These are phyloP conservation scores for Scalesia atractyloides DNA, from an alignment of 129 eudicot species.

Conservation along the genomic window DNA sequence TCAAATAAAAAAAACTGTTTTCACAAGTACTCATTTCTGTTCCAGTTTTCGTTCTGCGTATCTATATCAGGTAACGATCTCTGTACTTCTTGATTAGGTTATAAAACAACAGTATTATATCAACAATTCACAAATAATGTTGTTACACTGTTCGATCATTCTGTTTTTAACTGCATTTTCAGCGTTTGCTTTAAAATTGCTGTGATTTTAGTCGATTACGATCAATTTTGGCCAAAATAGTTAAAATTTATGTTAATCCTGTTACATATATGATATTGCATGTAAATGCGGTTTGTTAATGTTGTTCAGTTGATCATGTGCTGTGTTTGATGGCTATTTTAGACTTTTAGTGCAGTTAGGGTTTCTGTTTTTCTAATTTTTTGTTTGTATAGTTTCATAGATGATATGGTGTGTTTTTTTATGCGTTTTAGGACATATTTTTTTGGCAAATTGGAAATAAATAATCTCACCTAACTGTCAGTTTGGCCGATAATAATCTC, in stretches of 20 bases:
- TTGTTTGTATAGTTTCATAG: not conserved
- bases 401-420: not conserved
- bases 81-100: conserved; percentile 4
- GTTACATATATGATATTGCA: not conserved
- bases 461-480: too few relatives aligned
- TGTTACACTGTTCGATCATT: conserved; percentile 20
- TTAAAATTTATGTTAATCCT: not conserved
- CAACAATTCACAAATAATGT: not conserved
- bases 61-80: conserved; percentile 20
- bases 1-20: not conserved
- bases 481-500: too few relatives aligned
- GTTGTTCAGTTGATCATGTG: conserved; percentile 7
- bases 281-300: conserved; percentile 6
- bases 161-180: conserved; percentile 14
- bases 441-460: too few relatives aligned
- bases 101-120: conserved; percentile 9
- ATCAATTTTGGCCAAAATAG: conserved; percentile 13
- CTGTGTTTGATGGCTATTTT: conserved; percentile 4
- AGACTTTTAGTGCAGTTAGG: conserved; percentile 13
- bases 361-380: conserved; percentile 18
- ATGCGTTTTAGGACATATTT: not conserved
- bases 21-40: not conserved
- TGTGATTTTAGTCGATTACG: conserved; percentile 13
- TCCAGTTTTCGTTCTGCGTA: not conserved
- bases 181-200: conserved; percentile 12